Percentiles rank a stretch among this genome's conserved stretches.
These are phyloP conservation scores for Lachnellula suecica DNA, from an alignment of 2,329 filamentous ascomycete species.

Conservation along the genomic window DNA sequence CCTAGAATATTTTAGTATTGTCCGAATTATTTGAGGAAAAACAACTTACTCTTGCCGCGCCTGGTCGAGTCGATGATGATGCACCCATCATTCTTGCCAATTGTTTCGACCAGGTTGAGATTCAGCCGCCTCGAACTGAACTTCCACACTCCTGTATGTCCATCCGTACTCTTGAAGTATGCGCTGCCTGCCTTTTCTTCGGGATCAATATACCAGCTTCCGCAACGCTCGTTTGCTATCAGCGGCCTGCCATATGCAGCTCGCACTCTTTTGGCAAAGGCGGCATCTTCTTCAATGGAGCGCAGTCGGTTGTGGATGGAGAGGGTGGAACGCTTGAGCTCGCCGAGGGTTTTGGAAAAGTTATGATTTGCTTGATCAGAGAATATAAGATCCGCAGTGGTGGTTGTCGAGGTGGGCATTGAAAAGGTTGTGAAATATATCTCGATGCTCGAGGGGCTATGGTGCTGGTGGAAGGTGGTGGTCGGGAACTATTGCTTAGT, in stretches of 20 bases:
- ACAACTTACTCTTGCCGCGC: conserved; percentile 71
- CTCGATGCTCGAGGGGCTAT: not conserved
- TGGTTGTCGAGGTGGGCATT: conserved; percentile 39
- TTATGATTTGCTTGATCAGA: conserved; percentile 56
- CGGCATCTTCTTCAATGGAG: conserved; percentile 75
- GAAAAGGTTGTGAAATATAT: not conserved
- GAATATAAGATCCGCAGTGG: conserved; percentile 43
- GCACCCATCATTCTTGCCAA: conserved; percentile 67
- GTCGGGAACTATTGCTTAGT: not conserved
- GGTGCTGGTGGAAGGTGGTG: not conserved
- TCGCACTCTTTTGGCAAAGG: conserved; percentile 67
- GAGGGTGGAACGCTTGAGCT: conserved; percentile 74
- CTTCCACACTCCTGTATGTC: conserved; percentile 86
- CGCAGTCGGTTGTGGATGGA: conserved; percentile 78
- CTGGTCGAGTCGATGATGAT: conserved; percentile 93
- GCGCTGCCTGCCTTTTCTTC: conserved; percentile 66
- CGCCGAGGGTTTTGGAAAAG: conserved; percentile 67
- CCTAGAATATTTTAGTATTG: conserved; percentile 41
- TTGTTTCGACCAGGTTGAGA: conserved; percentile 71
- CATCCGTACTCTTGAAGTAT: conserved; percentile 98
- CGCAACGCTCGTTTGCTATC: conserved; percentile 91
- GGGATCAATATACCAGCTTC: conserved; percentile 87
- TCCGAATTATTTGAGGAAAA: not conserved
- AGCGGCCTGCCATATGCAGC: conserved; percentile 61
- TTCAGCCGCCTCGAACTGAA: conserved; percentile 87